These are phyloP conservation scores for Asterophora lycoperdoides DNA, from an alignment of 768 basidiomycete species.

Conservation along the genomic window DNA sequence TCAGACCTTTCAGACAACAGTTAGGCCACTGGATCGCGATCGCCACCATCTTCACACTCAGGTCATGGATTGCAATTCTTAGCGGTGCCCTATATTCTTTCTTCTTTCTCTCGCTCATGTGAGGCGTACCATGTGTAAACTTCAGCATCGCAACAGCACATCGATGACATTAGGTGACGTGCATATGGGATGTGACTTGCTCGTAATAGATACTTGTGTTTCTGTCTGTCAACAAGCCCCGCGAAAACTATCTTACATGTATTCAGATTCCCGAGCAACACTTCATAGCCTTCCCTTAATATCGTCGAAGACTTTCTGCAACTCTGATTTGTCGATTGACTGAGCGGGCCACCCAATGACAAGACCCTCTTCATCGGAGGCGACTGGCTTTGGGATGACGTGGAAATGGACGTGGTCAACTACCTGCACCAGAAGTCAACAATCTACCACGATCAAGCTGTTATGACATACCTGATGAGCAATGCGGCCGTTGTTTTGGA, in stretches of 20 bases:
- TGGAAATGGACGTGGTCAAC: conserved; percentile 93
- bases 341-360: conserved; percentile 77
- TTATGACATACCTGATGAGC: conserved; percentile 48
- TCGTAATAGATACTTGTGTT: neutral
- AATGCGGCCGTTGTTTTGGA: conserved; percentile 58
- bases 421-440: conserved; percentile 32
- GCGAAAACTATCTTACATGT: too few species aligned
- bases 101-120: too few species aligned
- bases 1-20: too few species aligned
- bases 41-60: conserved; percentile 28
- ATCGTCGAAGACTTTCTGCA: conserved; percentile 55
- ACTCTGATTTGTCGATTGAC: conserved; percentile 55
- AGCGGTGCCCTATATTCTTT: too few species aligned
- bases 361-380: conserved; percentile 63
- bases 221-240: neutral
- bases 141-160: conserved; percentile 6
- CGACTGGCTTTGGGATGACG: conserved; percentile 85
- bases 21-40: conserved; percentile 20
- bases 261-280: neutral
- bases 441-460: neutral
- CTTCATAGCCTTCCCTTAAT: conserved; percentile 49
- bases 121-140: neutral
- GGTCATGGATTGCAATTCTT: too few species aligned
- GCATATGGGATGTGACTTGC: neutral
- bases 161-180: neutral